These are phyloP conservation scores for Neospora caninum DNA, from an alignment of 169 alveolate genomes.

Conservation along the genomic window DNA sequence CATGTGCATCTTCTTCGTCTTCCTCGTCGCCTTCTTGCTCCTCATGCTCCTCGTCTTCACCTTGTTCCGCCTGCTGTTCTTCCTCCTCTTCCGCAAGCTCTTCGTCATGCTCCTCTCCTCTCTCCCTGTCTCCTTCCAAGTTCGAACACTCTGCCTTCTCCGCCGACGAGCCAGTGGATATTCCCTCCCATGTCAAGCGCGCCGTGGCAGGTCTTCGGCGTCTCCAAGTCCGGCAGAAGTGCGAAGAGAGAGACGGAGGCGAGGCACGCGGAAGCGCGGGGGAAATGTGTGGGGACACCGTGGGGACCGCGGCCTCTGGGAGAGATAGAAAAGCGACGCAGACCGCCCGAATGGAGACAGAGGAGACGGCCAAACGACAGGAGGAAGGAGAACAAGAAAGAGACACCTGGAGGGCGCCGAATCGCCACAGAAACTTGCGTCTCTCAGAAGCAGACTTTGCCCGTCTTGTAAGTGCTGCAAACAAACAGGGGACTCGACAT, in stretches of 20 bases:
- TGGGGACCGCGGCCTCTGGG: no score
- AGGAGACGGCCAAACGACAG: no score
- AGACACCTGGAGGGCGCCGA: background rate
- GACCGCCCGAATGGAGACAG: no score
- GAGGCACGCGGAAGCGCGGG: background rate
- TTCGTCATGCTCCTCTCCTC: background rate
- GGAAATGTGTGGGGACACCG: no score
- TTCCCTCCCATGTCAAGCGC: background rate
- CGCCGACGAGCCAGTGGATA: background rate
- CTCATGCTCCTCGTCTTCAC: background rate
- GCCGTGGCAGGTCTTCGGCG: background rate
- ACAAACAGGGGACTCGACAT: background rate
- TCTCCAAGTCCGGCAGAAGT: background rate
- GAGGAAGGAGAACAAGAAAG: background rate
- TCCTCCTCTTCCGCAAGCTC: background rate
- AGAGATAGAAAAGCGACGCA: no score
- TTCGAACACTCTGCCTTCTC: background rate
- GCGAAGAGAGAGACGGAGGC: background rate
- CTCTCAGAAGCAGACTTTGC: background rate
- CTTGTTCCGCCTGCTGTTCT: background rate
- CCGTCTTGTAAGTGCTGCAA: background rate
- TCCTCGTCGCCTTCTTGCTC: background rate
- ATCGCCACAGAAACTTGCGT: background rate
- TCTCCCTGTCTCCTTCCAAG: no score
- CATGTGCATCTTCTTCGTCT: background rate